These are phyloP conservation scores for Fusarium nisikadoi DNA, from an alignment of 2,329 filamentous ascomycete species.

Conservation along the genomic window DNA sequence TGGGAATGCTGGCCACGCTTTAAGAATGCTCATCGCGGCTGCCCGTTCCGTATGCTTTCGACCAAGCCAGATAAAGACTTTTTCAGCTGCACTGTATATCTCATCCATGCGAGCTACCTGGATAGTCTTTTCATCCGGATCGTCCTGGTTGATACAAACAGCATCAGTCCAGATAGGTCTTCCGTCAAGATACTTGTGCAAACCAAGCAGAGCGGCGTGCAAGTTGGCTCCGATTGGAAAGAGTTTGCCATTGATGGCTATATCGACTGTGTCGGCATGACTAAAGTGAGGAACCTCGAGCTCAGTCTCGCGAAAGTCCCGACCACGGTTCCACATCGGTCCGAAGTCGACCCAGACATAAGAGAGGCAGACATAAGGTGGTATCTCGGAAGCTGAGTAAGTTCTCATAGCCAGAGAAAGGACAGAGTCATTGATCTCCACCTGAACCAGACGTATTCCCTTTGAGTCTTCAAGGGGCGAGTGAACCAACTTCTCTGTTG, in stretches of 20 bases:
- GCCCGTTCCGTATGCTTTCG: background rate
- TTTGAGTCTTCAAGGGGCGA: background rate
- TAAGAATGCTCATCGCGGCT: constrained; percentile 3
- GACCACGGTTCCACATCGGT: constrained; percentile 6
- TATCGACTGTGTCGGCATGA: background rate
- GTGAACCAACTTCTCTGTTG: background rate
- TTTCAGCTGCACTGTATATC: constrained; percentile 10
- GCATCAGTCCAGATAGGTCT: constrained; percentile 21
- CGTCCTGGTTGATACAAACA: constrained; percentile 8
- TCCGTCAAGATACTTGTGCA: background rate
- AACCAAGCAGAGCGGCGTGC: constrained; percentile 4
- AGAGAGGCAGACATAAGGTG: constrained; percentile 12
- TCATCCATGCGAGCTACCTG: constrained; percentile 20
- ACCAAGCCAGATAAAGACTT: constrained; percentile 12
- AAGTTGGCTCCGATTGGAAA: constrained; percentile 7
- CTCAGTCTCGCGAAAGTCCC: constrained; percentile 17
- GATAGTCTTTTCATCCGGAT: background rate
- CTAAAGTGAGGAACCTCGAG: constrained; percentile 18
- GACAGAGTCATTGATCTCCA: background rate
- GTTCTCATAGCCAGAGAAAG: background rate
- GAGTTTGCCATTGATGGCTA: background rate
- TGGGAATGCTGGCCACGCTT: constrained; percentile 9
- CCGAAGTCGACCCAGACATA: constrained; percentile 27
- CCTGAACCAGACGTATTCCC: background rate
- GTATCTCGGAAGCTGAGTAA: constrained; percentile 1